A percentile compares a stretch with the other conserved stretches of the same genome.
These are phyloP conservation scores for Fraxinus xanthoxyloides DNA, from an alignment of 305 asterid species.

Conservation along the genomic window DNA sequence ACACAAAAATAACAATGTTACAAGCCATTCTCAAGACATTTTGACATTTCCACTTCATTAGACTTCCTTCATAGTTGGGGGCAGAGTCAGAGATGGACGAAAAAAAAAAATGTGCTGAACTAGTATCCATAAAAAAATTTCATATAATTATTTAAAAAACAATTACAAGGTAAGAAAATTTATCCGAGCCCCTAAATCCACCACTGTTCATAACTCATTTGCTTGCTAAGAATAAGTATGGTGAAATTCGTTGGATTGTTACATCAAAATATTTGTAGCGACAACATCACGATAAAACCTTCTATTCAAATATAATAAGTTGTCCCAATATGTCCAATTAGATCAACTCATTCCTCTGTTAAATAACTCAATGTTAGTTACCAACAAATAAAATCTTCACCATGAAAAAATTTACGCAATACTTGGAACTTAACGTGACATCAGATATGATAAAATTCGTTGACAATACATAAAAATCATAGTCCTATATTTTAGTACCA, in stretches of 20 bases:
- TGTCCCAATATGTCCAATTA: neutral
- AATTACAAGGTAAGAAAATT: neutral
- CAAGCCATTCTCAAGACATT: neutral
- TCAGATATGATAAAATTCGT: neutral
- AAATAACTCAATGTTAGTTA: neutral
- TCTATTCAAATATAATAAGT: neutral
- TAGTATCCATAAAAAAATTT: neutral
- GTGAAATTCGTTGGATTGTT: neutral
- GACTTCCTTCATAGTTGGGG: neutral
- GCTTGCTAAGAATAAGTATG: neutral
- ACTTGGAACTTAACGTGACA: neutral
- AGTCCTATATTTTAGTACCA: neutral
- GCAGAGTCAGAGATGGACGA: neutral
- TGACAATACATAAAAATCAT: neutral
- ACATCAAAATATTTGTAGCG: neutral
- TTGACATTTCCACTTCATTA: neutral
- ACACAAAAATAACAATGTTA: slow-evolving; percentile 13
- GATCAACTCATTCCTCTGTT: neutral
- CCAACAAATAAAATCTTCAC: neutral
- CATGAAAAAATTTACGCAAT: neutral
- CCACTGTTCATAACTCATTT: neutral
- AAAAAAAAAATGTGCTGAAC: neutral
- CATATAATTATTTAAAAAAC: neutral
- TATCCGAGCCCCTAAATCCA: neutral
- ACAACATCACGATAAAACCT: neutral